Evolutionary conservation across 257 asterid genomes (phyloP), one percentile per base, ranked within the genome.

Genomic region (Jacaranda copaia): DNA sequence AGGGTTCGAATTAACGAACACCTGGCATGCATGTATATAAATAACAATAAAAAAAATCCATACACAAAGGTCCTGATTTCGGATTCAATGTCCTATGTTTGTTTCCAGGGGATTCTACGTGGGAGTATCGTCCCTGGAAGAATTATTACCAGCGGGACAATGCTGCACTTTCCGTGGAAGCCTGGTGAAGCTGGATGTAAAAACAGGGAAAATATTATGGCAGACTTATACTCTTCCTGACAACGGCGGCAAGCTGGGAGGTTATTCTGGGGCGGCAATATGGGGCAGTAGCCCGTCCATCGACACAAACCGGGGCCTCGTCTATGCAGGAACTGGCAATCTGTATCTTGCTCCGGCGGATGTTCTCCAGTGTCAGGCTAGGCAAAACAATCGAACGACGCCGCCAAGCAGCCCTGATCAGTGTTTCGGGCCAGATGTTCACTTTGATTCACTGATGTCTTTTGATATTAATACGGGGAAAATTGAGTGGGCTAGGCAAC

Each of bases 271-370:
- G 9, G 94, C 85, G 4, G 87, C 88, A 6, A 87, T 91, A 32
- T 93, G 96, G 96, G 98, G 93, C 36, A 90, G 98, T 81, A 93
- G 97, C 79, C 97, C 96, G 1, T 64, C 97, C 67, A 88, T 93
- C 2, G 97, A 92, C 78, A 6, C 73, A 0, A 1, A 0, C 0
- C 85, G 93, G 0, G 72, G 85, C 46, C 87, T 67, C 1, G 92
- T 89, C 39, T 90, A 80, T 1, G 91, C 32, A 0, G 97, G 89
- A 42, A 92, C 97, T 0, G 97, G 97, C 42, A 87, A 93, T 19
- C 87, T 92, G 0, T 93, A 93, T 71, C 52, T 16, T 18, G 97
- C 97, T 39, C 97, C 97, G 5, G 20, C 78, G 0, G 86, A 81
- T 0, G 96, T 93, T 38, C 84, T 87, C 15, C 65, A 19, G 32